A percentile compares a stretch with the other conserved stretches of the same genome.
These are phyloP conservation scores for Populus alba DNA, from an alignment of 345 rosid species.

Conservation along the genomic window DNA sequence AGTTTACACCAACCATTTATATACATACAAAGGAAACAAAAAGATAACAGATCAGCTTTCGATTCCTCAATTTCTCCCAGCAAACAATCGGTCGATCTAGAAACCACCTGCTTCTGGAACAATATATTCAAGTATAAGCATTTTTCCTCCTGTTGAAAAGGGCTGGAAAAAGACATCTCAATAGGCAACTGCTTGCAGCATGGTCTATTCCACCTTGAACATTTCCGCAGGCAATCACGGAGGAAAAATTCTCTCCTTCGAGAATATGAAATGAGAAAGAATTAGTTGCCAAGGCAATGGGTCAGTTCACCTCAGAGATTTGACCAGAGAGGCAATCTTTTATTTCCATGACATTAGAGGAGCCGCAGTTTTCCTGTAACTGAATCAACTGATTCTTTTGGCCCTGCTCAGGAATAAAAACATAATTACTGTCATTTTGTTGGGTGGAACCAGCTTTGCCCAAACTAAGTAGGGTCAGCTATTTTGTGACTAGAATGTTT, in stretches of 20 bases:
- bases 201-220: background rate
- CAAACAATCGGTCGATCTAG: background rate
- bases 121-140: background rate
- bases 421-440: background rate
- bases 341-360: slow-evolving; percentile 38
- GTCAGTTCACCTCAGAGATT: background rate
- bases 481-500: background rate
- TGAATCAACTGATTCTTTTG: slow-evolving; percentile 62
- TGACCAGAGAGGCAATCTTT: background rate
- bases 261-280: background rate
- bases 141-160: background rate
- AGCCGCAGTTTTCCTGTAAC: slow-evolving; percentile 67
- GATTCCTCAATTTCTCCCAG: background rate
- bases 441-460: background rate
- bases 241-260: background rate
- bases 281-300: background rate
- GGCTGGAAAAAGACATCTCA: background rate
- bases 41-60: background rate
- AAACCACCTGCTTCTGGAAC: background rate
- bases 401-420: slow-evolving; percentile 44
- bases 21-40: background rate
- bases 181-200: background rate
- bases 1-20: background rate
- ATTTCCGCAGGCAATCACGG: background rate
- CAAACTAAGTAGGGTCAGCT: background rate